Base-by-base conservation (phyloP, 202 grass and related monocot species). In the Schoenoplectus triqueter region DNA sequence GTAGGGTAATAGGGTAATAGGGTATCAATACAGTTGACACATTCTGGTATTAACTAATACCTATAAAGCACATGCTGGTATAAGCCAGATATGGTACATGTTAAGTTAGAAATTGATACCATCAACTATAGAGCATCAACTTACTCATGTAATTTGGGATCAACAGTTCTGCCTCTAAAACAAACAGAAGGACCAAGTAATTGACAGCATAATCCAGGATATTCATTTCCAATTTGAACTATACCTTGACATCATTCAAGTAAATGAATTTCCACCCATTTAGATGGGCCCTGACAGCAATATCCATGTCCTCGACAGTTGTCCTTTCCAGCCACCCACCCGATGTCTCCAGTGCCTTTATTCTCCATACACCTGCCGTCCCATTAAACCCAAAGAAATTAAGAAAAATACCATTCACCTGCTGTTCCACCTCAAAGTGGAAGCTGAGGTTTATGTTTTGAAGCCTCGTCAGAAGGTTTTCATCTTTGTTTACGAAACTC, bases 361-460 rank as follows among this genome's bases (percentile, higher is more conserved):
- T 92, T 80, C 93, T 92, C 93, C 93, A 95, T 6, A 95, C 90
- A 7, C 93, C 93, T 4, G 93, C 93, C 64, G 92, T 94, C 84
- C 92, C 92, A 41, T 94, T 94, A 45, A 94, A 94, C 14, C 92
- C 92, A 72, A 94, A 94, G 82, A 94, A 94, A 71, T 90, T 94
- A 79, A 88, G 81, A 55, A 94, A 92, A 5, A 84, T 63, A 11
- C 92, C 90, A 64, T 94, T 94, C 13, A 94, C 92, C 64, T 94
- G 92, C 22, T 94, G 92, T 82, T 94, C 92, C 50, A 94, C 92
- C 87, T 94, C 92, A 22, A 94, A 94, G 44, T 94, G 92, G 87
- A 94, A 94, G 79, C 88, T 88, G 0, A 94, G 86, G 54, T 94
- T 94, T 83, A 94, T 87, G 84, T 94, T 94, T 61, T 94, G 92